Evolutionary conservation across 352 stramenopile genomes (phyloP).

Genomic region (Globisporangium paroecandrum): DNA sequence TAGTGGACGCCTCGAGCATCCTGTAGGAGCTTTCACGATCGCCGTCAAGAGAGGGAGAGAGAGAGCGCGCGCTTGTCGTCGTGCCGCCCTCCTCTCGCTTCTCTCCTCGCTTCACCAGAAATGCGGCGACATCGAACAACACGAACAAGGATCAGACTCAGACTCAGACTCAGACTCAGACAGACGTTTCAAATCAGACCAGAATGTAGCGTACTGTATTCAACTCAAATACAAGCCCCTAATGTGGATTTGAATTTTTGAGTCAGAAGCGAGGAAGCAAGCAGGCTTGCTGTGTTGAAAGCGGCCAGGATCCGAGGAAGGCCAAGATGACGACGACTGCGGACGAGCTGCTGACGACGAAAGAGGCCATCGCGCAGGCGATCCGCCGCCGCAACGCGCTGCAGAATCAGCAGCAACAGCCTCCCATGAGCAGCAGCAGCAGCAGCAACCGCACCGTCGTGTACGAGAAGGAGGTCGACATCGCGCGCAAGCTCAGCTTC

Average conservation of each 20-base stretch:
- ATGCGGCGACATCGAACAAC: neutral
- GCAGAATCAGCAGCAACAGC: constrained; percentile 1
- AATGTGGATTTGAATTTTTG: neutral
- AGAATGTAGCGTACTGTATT: neutral
- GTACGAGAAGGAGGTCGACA: constrained; percentile 28
- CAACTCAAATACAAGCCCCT: neutral
- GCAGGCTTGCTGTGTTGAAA: neutral
- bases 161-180: too few relatives aligned
- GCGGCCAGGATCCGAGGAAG: neutral
- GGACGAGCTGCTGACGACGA: constrained; percentile 8
- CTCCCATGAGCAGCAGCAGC: neutral
- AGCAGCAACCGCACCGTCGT: constrained; percentile 1
- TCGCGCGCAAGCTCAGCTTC: constrained; percentile 68
- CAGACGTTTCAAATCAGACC: neutral
- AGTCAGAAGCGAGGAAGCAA: neutral
- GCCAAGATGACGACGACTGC: neutral
- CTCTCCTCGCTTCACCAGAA: neutral
- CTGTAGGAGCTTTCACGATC: neutral
- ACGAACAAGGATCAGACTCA: too few relatives aligned
- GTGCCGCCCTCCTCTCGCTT: neutral
- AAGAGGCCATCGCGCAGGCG: constrained; percentile 18
- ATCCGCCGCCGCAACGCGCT: constrained; percentile 19
- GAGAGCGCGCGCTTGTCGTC: neutral
- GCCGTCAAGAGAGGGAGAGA: neutral
- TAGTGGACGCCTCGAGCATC: neutral